Base-by-base conservation (phyloP, 2,329 filamentous ascomycete species). In the Scytalidium sp. region DNA sequence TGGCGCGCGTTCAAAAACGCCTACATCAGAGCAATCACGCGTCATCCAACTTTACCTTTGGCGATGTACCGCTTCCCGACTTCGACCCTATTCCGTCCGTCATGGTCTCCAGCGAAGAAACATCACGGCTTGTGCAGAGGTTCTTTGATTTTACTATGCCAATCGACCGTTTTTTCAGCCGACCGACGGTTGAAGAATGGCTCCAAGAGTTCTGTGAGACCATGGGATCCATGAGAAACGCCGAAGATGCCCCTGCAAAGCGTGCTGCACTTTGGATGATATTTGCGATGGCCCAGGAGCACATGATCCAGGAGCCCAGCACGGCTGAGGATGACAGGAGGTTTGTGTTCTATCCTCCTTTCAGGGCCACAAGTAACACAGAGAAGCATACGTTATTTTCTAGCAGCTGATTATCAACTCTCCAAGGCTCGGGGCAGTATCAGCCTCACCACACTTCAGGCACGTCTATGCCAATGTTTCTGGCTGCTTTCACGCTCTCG, bases 91-190 rank as follows among this genome's bases (percentile, higher is more conserved):
- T 29, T 29, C 25, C 25, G 25, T 29, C 25, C 13, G 25, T 29
- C 9, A 56, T 76, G 32, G 70, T 68, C 8, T 60, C 65, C 3
- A 53, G 56, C 19, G 53, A 58, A 10, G 63, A 64, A 17, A 60
- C 59, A 2, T 48, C 59, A 22, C 44, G 15, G 5, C 11, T 64
- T 67, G 11, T 83, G 3, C 68, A 70, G 7, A 67, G 79, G 6
- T 84, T 83, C 47, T 84, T 84, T 53, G 79, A 83, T 43, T 80
- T 79, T 50, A 80, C 78, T 7, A 78, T 81, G 19, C 78, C 80
- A 1, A 84, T 80, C 0, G 81, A 83, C 55, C 73, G 80, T 3
- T 79, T 83, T 49, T 58, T 84, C 17, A 78, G 83, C 56, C 68
- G 77, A 0, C 75, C 76, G 0, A 77, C 74, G 2, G 73, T 80